These are phyloP conservation scores for Cadophora sp. DNA, from an alignment of 2,329 filamentous ascomycete genomes.

Conservation along the genomic window DNA sequence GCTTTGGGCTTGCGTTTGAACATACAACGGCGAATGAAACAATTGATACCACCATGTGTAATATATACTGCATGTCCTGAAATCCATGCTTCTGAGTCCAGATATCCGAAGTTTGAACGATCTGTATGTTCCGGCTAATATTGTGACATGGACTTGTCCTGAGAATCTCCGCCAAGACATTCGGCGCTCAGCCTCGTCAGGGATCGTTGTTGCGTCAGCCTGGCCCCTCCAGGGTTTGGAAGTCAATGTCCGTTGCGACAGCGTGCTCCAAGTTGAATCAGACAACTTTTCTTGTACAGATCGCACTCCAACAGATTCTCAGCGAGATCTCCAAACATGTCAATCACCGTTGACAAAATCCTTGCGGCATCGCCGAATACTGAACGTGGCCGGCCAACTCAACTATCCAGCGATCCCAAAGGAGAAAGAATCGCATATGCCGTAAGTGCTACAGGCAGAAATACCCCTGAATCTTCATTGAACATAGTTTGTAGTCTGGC, in stretches of 20 bases:
- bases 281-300: slow-evolving; percentile 1
- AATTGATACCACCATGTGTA: not conserved
- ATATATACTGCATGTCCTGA: not conserved
- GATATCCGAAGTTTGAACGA: not conserved
- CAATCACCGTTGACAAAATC: slow-evolving; percentile 69
- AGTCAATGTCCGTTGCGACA: slow-evolving; percentile 1
- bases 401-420: slow-evolving; percentile 85
- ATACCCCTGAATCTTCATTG: slow-evolving; percentile 18
- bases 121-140: not conserved
- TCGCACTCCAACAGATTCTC: not conserved
- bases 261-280: not conserved
- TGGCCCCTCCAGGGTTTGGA: slow-evolving; percentile 24
- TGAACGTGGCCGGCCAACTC: slow-evolving; percentile 84
- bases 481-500: slow-evolving; percentile 67
- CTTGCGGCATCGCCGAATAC: slow-evolving; percentile 87
- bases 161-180: not conserved
- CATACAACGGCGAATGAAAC: slow-evolving; percentile 4
- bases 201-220: slow-evolving; percentile 27
- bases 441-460: slow-evolving; percentile 57
- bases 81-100: not conserved
- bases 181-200: slow-evolving; percentile 16
- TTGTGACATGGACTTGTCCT: not conserved
- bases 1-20: slow-evolving; percentile 6
- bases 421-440: slow-evolving; percentile 93
- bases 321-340: slow-evolving; percentile 41